Evolutionary conservation across 2,329 filamentous ascomycete species (phyloP).

Genomic region (Blastomyces percursus): DNA sequence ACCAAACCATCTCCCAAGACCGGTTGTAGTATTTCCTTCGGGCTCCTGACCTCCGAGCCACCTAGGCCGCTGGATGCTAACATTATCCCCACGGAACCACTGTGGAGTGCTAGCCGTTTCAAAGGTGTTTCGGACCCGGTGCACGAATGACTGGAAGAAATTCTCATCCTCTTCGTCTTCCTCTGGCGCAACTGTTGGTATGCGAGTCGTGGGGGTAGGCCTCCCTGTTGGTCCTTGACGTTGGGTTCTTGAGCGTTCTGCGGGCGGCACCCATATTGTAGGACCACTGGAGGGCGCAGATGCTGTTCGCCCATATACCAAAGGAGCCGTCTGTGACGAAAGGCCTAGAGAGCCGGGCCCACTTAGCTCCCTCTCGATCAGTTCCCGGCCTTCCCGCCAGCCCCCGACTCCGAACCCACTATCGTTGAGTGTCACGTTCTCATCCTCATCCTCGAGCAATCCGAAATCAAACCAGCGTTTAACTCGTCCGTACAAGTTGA

Average conservation of each 20-base stretch:
- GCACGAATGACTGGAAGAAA: constrained; percentile 72
- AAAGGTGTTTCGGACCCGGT: constrained; percentile 83
- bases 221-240: not conserved
- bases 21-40: constrained; percentile 16
- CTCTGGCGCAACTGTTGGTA: constrained; percentile 22
- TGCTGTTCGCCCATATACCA: not conserved
- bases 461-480: constrained; percentile 70
- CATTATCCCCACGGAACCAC: constrained; percentile 65
- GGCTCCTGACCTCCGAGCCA: constrained; percentile 53
- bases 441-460: constrained; percentile 56
- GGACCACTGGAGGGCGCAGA: constrained; percentile 23
- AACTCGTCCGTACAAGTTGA: constrained; percentile 77
- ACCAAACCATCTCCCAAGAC: constrained; percentile 32
- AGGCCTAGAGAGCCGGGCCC: constrained; percentile 43
- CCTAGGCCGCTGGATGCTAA: constrained; percentile 61
- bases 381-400: constrained; percentile 82
- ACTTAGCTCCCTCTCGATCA: constrained; percentile 77
- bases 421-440: constrained; percentile 47
- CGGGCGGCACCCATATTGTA: constrained; percentile 25
- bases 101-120: constrained; percentile 70
- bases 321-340: constrained; percentile 19
- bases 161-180: constrained; percentile 52
- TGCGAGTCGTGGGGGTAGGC: not conserved
- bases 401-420: constrained; percentile 63
- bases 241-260: constrained; percentile 20